phyloP scores from a whole-genome alignment of 352 stramenopile genomes.

The Stramenopiles sp. region DNA sequence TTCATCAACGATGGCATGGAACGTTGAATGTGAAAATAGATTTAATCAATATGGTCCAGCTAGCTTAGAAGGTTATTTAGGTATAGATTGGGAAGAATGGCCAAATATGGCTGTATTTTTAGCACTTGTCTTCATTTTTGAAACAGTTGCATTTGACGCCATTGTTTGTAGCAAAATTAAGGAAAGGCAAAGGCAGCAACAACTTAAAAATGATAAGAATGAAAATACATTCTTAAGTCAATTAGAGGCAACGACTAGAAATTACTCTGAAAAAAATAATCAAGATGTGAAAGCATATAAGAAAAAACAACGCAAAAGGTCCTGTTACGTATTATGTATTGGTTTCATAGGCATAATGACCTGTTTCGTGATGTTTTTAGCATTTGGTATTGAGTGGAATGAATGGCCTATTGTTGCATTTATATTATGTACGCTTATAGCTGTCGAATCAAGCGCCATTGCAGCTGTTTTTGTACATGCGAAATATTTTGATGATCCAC shows the following conservation, averaged over 20 bases:
- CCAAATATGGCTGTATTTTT: background rate
- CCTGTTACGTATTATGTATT: background rate
- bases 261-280: background rate
- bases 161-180: background rate
- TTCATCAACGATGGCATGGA: background rate
- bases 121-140: background rate
- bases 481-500: background rate
- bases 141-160: background rate
- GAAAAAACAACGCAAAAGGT: background rate
- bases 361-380: background rate
- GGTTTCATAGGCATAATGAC: background rate
- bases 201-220: background rate
- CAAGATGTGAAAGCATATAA: background rate
- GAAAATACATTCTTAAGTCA: background rate
- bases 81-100: background rate
- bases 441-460: background rate
- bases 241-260: background rate
- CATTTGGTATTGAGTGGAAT: background rate
- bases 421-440: background rate
- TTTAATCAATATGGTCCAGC: background rate
- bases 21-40: background rate
- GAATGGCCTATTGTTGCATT: background rate
- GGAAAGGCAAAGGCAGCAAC: background rate
- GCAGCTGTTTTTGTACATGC: background rate
- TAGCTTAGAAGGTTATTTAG: background rate